phyloP scores from a whole-genome alignment of 208 protist genomes.

The Acanthamoeba triangularis region DNA sequence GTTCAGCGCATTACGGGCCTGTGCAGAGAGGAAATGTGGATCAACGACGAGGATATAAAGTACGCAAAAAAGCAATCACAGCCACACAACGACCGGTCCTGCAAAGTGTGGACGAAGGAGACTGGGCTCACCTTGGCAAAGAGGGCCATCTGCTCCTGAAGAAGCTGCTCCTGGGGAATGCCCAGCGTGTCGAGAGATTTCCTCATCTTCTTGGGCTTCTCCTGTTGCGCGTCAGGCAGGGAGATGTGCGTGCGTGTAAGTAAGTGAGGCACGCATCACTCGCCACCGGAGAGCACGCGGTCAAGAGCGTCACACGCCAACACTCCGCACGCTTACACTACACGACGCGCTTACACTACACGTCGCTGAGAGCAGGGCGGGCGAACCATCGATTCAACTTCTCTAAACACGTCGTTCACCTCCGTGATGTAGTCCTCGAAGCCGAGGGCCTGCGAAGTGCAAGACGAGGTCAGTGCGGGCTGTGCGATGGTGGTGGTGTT shows the following conservation, averaged over 20 bases:
- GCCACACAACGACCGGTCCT: too few relatives aligned
- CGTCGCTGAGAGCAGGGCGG: neutral
- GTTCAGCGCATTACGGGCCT: slow-evolving; percentile 25
- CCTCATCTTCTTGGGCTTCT: slow-evolving; percentile 77
- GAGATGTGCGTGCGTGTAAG: neutral
- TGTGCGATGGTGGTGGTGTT: neutral
- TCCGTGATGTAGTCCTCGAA: slow-evolving; percentile 81
- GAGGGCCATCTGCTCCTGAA: slow-evolving; percentile 79
- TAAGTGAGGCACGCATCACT: neutral
- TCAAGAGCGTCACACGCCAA: neutral
- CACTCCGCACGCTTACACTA: neutral
- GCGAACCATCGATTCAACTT: slow-evolving; percentile 79
- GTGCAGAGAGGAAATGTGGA: neutral
- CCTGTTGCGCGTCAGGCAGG: neutral
- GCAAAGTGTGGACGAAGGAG: too few relatives aligned
- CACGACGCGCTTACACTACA: neutral
- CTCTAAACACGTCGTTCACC: slow-evolving; percentile 78
- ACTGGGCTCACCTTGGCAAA: slow-evolving; percentile 74
- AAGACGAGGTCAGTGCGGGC: neutral
- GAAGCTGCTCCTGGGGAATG: slow-evolving; percentile 79
- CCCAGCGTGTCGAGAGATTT: slow-evolving; percentile 76
- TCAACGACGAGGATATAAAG: slow-evolving; percentile 31
- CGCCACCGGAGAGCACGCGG: too few relatives aligned
- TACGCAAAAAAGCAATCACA: too few relatives aligned
- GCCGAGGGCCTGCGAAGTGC: slow-evolving; percentile 73